Evolutionary conservation across 768 basidiomycete genomes (phyloP), one percentile per base, ranked within the genome.

Genomic region (Tulasnella sp.): DNA sequence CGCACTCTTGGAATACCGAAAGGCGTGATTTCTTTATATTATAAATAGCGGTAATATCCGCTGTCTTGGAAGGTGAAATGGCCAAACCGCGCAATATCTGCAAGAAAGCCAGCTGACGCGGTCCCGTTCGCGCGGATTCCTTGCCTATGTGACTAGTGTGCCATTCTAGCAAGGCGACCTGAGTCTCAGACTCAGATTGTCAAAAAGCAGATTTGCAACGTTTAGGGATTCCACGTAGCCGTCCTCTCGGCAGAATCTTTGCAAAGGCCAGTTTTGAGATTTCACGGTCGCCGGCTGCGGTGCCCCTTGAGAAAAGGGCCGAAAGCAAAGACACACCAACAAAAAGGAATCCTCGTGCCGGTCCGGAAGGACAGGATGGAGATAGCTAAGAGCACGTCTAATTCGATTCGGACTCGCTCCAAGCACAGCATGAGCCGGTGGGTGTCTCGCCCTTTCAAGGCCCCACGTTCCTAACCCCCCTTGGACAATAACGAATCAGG

Each of bases 401-500:
- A 67, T 67, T 67, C 32, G 61, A 35, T 10, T 67, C 61, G 26
- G 29, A 35, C 29, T 67, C 16, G 61, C 29, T 23, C 61, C 61
- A 67, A 67, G 61, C 61, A 67, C 61, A 67, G 61, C 61, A 67
- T 67, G 26, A 67, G 61, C 61, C 51, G 51, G n/a, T 51, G 11
- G 35, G 61, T 29, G 61, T 67, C 32, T 10, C 10, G 32, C 29
- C 15, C 9, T 26, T 18, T 13, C 15, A 67, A 26, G 61, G 44
- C 44, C 61, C 61, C 61, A 67, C 61, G 61, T 67, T 67, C 61
- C 61, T 67, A 67, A 67, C 9, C 61, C 61, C n/a, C 61, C 23
- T 15, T 15, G 29, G 16, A 67, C 11, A 32, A 35, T 35, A 35
- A 26, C 61, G 32, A 67, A 67, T 67, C 61, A 35, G 61, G 61